Evolutionary conservation across 2,329 filamentous ascomycete genomes (phyloP).

Genomic region (Gaeumannomyces tritici): DNA sequence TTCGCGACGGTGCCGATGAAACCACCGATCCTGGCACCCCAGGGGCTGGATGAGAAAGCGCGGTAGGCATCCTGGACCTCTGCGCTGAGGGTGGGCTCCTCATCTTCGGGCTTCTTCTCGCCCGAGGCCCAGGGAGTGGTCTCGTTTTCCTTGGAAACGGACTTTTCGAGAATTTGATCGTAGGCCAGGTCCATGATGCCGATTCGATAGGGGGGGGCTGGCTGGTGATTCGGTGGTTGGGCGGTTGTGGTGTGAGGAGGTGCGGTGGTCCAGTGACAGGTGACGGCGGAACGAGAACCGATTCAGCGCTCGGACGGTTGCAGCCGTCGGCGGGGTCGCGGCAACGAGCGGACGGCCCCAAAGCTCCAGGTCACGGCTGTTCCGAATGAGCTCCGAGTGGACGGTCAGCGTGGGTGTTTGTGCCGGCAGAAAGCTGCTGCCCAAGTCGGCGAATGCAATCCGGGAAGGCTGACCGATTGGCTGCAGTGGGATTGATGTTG

Average conservation of each 20-base stretch:
- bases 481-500: neutral
- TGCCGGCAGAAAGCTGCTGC: neutral
- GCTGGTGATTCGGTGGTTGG: neutral
- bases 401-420: too few relatives aligned
- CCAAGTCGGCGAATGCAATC: neutral
- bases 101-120: conserved; percentile 12
- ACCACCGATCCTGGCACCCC: conserved; percentile 81
- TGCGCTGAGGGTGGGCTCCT: conserved; percentile 56
- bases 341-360: neutral
- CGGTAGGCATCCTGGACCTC: conserved; percentile 95
- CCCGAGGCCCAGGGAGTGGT: conserved; percentile 24
- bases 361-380: neutral
- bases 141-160: conserved; percentile 46
- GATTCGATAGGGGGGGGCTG: neutral
- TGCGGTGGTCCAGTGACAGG: neutral
- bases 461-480: neutral
- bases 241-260: neutral
- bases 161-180: conserved; percentile 88
- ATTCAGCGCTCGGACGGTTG: neutral
- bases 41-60: conserved; percentile 82
- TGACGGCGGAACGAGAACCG: neutral
- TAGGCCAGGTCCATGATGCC: conserved; percentile 84
- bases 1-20: conserved; percentile 89
- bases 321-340: neutral
- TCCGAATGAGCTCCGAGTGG: too few relatives aligned